Base-by-base conservation (phyloP, 345 rosid genomes). In the Lagerstroemia speciosa region DNA sequence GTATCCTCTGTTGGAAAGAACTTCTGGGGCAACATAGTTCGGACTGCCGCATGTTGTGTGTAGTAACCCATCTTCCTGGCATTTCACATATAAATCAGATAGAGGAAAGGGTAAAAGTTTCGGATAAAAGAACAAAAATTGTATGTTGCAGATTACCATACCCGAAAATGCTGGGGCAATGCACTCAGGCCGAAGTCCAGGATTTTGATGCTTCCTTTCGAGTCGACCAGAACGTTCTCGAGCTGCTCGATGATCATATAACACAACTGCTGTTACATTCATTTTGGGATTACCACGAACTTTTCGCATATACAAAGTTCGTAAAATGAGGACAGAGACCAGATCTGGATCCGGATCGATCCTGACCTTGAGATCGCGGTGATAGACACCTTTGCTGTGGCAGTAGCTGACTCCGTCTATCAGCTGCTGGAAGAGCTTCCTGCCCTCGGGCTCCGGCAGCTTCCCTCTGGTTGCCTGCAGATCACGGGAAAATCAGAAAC, bases 41-140 rank as follows among this genome's bases (percentile, higher is more conserved):
- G 99, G 99, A 73, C 97, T 94, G 71, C 99, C 99, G 60, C 99
- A 94, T 16, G 96, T 91, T 66, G 99, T 94, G 72, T 91, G 99
- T 75, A 94, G 77, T 66, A 94, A 79, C 33, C 99, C 97, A 30
- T 94, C 99, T 67, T 85, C 90, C 97, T 91, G 80, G 57, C 2
- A 64, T 50, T 71, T 40, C 57, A 74, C 48, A 61, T 17, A 3
- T 2, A 32, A 41, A n/a, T 41, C 45, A 30, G 61, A 30, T 14
- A 1, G 14, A 8, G 43, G 43, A 17, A 50, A 72, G 24, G 58
- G 31, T 53, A 62, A 24, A 1, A 50, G 26, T 5, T 19, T 20
- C 14, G 24, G 60, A 53, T n/a, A 24, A 8, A 24, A 53, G 60
- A 53, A 24, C 1, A n/a, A 41, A 36, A 36, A 48, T 3, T 19